Base-by-base conservation (phyloP, 441 rosid genomes). In the Gossypium schwendimanii region DNA sequence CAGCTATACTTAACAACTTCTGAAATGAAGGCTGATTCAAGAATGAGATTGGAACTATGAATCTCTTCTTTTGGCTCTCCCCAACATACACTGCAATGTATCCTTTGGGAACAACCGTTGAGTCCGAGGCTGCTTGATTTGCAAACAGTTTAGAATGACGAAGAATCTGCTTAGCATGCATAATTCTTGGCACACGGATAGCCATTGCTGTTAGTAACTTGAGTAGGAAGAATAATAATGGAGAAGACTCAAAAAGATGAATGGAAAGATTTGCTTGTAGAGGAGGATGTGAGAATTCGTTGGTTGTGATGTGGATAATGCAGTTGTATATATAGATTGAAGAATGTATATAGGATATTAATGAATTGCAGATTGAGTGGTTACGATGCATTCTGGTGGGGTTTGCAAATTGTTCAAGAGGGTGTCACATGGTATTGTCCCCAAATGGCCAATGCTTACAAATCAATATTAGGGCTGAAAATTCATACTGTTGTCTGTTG, bases 21-120 rank as follows among this genome's bases (percentile, higher is more conserved):
- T 57, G 84, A 76, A 86, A 83, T 2, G 67, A 65, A 45, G 82
- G 81, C 49, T 84, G 74, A 39, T 75, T 83, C 81, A 86, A 64
- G 18, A 21, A 14, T 14, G 36, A 45, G 23, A 65, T 49, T 2
- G 71, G 58, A 26, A 67, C 71, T 26, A 49, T 2, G 15, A 67
- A 67, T 67, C 87, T 76, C 70, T 67, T 67, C 24, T n/a, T 67
- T 49, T 67, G 71, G 58, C 23, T 49, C 44, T 67, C 87, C 53
- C 85, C 90, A 1, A 84, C 85, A 36, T 81, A 84, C 5, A 84
- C 87, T 12, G 90, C 83, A 59, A 84, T 62, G 63, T 78, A 75
- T 47, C 91, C 91, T 55, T 81, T 89, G 1, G 90, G 91, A 5
- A 86, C 84, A 59, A 77, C 59, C 14, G 63, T n/a, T 58, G 81